Evolutionary conservation across 164 flowering plant genomes (phyloP).

Genomic region (Aristolochia contorta): DNA sequence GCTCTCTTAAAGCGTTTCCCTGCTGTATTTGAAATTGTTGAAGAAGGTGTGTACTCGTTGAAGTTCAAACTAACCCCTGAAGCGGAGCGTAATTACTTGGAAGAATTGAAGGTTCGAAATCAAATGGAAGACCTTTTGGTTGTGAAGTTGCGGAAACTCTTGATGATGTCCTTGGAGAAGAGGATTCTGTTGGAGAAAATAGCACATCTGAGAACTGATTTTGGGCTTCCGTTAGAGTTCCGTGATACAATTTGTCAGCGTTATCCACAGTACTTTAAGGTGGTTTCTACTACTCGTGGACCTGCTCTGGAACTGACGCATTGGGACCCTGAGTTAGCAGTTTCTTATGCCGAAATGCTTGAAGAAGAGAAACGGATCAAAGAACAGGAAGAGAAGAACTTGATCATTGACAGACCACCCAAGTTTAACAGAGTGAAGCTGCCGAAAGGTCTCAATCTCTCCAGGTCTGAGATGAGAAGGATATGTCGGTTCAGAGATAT

Average conservation of each 20-base stretch:
- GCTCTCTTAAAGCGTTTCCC: slow-evolving; percentile 78
- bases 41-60: slow-evolving; percentile 73
- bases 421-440: slow-evolving; percentile 74
- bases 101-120: slow-evolving; percentile 68
- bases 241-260: slow-evolving; percentile 64
- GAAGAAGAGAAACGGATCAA: slow-evolving; percentile 51
- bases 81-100: slow-evolving; percentile 74
- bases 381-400: slow-evolving; percentile 55
- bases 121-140: slow-evolving; percentile 73
- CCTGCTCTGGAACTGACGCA: slow-evolving; percentile 76
- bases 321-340: slow-evolving; percentile 92
- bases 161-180: slow-evolving; percentile 94
- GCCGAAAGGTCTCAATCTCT: slow-evolving; percentile 78
- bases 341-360: slow-evolving; percentile 74
- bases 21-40: slow-evolving; percentile 75
- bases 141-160: slow-evolving; percentile 66
- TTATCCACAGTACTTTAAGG: slow-evolving; percentile 82
- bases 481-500: slow-evolving; percentile 53
- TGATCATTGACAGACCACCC: slow-evolving; percentile 76
- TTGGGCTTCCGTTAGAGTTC: slow-evolving; percentile 81
- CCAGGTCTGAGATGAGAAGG: slow-evolving; percentile 74
- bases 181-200: slow-evolving; percentile 75
- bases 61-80: slow-evolving; percentile 68
- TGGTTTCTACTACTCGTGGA: slow-evolving; percentile 66
- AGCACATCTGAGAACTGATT: slow-evolving; percentile 68